A percentile compares a stretch with the other conserved stretches of the same genome.
phyloP scores from a whole-genome alignment of 2,329 filamentous ascomycete genomes.

The Aureobasidium pullulans region DNA sequence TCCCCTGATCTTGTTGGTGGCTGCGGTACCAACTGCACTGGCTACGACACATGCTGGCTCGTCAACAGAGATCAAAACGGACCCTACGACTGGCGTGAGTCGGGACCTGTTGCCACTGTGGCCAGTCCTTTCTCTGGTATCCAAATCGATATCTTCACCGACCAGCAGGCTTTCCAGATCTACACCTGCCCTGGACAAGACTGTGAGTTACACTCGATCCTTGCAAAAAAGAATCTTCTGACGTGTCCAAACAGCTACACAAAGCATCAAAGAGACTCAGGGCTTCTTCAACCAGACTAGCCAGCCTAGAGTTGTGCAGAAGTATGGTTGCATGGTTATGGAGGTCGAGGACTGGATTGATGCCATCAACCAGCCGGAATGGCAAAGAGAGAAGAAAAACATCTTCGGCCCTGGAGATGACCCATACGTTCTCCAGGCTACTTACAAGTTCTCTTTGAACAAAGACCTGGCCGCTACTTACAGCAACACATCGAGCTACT shows the following conservation, averaged over 20 bases:
- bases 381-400: slow-evolving; percentile 57
- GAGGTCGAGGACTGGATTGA: slow-evolving; percentile 94
- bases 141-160: slow-evolving; percentile 68
- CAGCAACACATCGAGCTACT: slow-evolving; percentile 10
- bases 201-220: slow-evolving; percentile 46
- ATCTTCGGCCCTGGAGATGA: slow-evolving; percentile 40
- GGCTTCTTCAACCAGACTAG: slow-evolving; percentile 49
- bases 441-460: slow-evolving; percentile 37
- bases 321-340: slow-evolving; percentile 82
- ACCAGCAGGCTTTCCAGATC: slow-evolving; percentile 83
- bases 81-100: slow-evolving; percentile 56
- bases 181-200: slow-evolving; percentile 77
- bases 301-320: slow-evolving; percentile 55
- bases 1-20: slow-evolving; percentile 59
- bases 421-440: slow-evolving; percentile 38
- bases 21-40: slow-evolving; percentile 75
- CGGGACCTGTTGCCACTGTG: slow-evolving; percentile 56
- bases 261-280: slow-evolving; percentile 64
- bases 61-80: slow-evolving; percentile 54
- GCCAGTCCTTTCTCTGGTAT: slow-evolving; percentile 74
- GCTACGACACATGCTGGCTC: slow-evolving; percentile 73
- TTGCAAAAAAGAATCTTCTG: slow-evolving; percentile 10
- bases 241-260: slow-evolving; percentile 31
- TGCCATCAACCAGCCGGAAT: slow-evolving; percentile 84
- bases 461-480: slow-evolving; percentile 14